Conservation (phyloP, 768 basidiomycete genomes). For the Russula griseocarnosa region DNA sequence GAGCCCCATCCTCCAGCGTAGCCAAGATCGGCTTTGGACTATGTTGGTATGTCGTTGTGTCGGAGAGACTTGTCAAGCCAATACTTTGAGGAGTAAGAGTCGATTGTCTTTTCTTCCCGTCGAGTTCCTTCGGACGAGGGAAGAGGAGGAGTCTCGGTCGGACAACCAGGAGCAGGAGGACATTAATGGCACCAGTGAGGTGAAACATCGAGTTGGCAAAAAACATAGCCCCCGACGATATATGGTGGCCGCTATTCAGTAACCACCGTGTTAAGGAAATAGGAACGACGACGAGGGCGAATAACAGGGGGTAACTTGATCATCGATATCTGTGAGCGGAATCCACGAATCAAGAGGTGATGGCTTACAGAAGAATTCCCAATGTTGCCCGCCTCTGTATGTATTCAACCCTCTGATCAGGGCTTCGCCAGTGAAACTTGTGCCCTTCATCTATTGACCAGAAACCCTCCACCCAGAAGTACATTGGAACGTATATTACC, state of each 20-base stretch:
- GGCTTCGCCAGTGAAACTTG: too few relatives aligned
- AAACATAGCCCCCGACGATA: constrained; percentile 37
- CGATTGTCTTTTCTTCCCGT: too few relatives aligned
- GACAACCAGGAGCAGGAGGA: constrained; percentile 39
- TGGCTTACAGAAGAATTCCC: too few relatives aligned
- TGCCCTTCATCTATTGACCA: too few relatives aligned
- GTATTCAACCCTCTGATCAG: too few relatives aligned
- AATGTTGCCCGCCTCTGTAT: too few relatives aligned
- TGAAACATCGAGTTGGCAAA: constrained; percentile 35
- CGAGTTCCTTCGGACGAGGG: too few relatives aligned
- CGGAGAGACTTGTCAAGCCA: neutral
- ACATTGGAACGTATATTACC: too few relatives aligned
- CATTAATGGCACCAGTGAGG: constrained; percentile 42
- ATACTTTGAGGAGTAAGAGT: too few relatives aligned
- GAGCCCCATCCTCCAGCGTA: neutral
- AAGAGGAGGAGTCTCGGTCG: constrained; percentile 39
- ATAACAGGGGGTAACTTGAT: constrained; percentile 3
- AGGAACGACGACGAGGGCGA: neutral
- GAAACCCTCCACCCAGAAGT: too few relatives aligned
- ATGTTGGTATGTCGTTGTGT: neutral
- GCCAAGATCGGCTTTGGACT: neutral
- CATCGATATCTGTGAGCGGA: too few relatives aligned
- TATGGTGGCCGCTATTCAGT: neutral
- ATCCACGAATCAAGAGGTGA: too few relatives aligned
- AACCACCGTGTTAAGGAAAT: neutral